These are phyloP conservation scores for Dictyostelium firmibasis DNA, from an alignment of 78 protist genomes.

Conservation along the genomic window DNA sequence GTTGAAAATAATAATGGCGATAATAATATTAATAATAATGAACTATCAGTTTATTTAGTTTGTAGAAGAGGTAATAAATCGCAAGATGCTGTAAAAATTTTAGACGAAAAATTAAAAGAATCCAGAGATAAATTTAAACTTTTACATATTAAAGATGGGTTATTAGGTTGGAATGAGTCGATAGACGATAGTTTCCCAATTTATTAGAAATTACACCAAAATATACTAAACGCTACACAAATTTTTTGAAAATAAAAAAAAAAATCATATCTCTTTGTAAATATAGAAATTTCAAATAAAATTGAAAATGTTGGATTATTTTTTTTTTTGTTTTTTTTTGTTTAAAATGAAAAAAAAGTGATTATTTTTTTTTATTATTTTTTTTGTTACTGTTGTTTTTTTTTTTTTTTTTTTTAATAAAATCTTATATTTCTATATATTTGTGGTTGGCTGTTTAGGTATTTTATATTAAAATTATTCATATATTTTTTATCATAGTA, in stretches of 20 bases:
- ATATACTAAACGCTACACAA: not conserved
- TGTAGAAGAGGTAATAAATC: slow-evolving; percentile 85
- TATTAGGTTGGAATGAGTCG: slow-evolving; percentile 51
- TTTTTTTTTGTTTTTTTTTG: not conserved
- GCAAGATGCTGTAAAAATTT: slow-evolving; percentile 58
- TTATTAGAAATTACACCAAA: slow-evolving; percentile 14
- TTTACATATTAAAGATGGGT: slow-evolving; percentile 67
- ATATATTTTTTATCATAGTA: not conserved
- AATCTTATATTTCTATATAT: too few species aligned
- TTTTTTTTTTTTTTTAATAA: not conserved
- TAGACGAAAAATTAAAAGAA: not conserved
- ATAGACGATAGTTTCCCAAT: slow-evolving; percentile 62
- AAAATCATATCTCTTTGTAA: not conserved
- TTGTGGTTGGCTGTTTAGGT: not conserved
- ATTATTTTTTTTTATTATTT: not conserved
- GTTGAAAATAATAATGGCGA: not conserved
- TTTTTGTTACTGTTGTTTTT: not conserved
- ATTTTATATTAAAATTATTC: not conserved
- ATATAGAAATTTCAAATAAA: not conserved
- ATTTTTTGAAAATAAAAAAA: not conserved
- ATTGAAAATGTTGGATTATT: not conserved
- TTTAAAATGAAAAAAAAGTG: too few species aligned
- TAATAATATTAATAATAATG: not conserved
- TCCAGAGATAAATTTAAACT: not conserved
- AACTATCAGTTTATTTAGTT: slow-evolving; percentile 25